Evolutionary conservation across 2,329 filamentous ascomycete genomes (phyloP).

Genomic region (Aspergillus calidoustus): DNA sequence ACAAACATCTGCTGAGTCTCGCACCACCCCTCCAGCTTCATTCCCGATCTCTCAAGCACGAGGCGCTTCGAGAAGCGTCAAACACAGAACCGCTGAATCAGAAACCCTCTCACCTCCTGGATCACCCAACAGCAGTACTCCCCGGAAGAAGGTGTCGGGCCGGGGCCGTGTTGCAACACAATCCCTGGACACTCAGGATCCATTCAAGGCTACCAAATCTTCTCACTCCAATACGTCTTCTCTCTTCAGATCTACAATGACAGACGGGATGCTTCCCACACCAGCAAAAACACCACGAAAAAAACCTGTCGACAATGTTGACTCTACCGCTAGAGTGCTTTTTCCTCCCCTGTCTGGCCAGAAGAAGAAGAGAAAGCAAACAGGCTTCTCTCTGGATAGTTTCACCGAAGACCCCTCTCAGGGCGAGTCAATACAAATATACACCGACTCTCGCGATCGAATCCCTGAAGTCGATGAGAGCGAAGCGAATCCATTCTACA

Average conservation of each 20-base stretch:
- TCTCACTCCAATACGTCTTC: conserved; percentile 28
- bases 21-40: conserved; percentile 38
- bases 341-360: conserved; percentile 56
- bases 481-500: conserved; percentile 62
- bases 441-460: conserved; percentile 66
- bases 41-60: conserved; percentile 29
- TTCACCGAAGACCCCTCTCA: conserved; percentile 40
- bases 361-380: conserved; percentile 52
- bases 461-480: conserved; percentile 58
- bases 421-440: conserved; percentile 57
- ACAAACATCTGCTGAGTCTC: conserved; percentile 31
- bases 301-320: conserved; percentile 51
- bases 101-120: conserved; percentile 36
- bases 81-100: conserved; percentile 28
- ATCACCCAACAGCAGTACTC: conserved; percentile 27
- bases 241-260: conserved; percentile 34
- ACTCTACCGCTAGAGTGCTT: conserved; percentile 57
- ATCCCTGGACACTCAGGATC: conserved; percentile 29
- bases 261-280: conserved; percentile 60
- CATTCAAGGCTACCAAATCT: conserved; percentile 30
- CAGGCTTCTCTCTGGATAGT: conserved; percentile 51
- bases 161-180: conserved; percentile 22
- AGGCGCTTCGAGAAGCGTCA: conserved; percentile 24
- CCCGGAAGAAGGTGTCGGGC: conserved; percentile 32
- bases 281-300: conserved; percentile 66